Evolutionary conservation across 2,329 filamentous ascomycete genomes (phyloP), one percentile per base, ranked within the genome.

Genomic region (Exophiala alcalophila): DNA sequence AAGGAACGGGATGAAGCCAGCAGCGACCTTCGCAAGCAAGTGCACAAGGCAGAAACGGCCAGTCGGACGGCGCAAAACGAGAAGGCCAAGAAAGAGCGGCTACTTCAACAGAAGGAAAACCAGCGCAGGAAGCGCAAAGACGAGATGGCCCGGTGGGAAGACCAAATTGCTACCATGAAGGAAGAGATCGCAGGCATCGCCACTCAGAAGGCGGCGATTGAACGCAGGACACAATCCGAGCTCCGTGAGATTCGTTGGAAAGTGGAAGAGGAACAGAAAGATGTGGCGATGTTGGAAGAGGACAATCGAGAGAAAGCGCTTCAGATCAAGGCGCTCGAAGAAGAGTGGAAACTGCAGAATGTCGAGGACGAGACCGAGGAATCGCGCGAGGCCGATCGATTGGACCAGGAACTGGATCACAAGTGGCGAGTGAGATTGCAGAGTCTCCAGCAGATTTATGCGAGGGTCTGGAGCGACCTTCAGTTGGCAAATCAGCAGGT

Each of bases 1-100:
- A 92, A 86, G 61, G 87, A 94, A 59, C 95, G 94, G 63, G 91
- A 97, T 53, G 88, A 94, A 58, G 85, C 83, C 36, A 96, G 88
- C 34, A 82, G 86, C 30, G 88, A 89, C 59, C 67, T 96, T 40
- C 87, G 85, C 58, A 84, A 84, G 50, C 83, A 91, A 59, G 82
- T 94, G 39, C 83, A 86, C 38, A 80, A 78, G 31, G 80, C 90
- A 4, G 88, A 94, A 62, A 81, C 87, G 39, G 75, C 86, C 52
- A 95, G 94, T 70, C 81, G 88, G 33, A 77, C 81, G 4, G 84
- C 86, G 1, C 84, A 94, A 60, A 86, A 84, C 51, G 83, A 85
- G 47, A 86, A 84, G 55, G 74, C 78, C 1, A 86, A 90, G 59
- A 86, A 86, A 59, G 87, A 96, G 44, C 76, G 74, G 43, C 58